Evolutionary conservation across 306 rosid species (phyloP).

Genomic region (Potentilla sterilis): DNA sequence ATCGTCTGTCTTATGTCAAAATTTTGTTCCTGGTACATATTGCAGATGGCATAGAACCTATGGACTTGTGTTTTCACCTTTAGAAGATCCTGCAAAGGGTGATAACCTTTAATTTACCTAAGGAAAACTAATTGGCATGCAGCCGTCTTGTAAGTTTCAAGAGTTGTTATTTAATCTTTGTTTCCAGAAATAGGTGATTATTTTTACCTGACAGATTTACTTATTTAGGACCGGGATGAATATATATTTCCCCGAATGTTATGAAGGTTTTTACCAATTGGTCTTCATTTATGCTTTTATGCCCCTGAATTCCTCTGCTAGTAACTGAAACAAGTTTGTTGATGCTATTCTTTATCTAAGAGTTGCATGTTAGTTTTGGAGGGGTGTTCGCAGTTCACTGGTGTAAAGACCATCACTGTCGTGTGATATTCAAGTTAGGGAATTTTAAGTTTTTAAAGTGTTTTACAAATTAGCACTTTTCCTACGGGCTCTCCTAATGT

Average conservation of each 20-base stretch:
- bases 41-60: slow-evolving; percentile 13
- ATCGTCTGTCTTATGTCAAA: slow-evolving; percentile 4
- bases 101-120: not conserved
- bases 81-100: not conserved
- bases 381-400: not conserved
- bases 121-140: not conserved
- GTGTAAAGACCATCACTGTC: not conserved
- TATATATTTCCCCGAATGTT: not conserved
- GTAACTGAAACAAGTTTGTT: not conserved
- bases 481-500: not conserved
- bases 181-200: not conserved
- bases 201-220: not conserved
- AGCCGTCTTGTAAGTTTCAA: not conserved
- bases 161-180: not conserved
- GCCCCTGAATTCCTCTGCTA: not conserved
- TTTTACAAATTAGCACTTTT: not conserved
- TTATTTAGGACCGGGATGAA: not conserved
- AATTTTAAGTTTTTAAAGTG: not conserved
- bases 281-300: not conserved
- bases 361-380: not conserved
- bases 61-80: not conserved
- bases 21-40: slow-evolving; percentile 10
- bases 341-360: not conserved
- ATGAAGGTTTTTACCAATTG: not conserved
- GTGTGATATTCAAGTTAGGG: not conserved